Percentiles rank a stretch among this genome's conserved stretches.
These are phyloP conservation scores for Aspergillus diversus DNA, from an alignment of 495 filamentous ascomycete species.

Conservation along the genomic window DNA sequence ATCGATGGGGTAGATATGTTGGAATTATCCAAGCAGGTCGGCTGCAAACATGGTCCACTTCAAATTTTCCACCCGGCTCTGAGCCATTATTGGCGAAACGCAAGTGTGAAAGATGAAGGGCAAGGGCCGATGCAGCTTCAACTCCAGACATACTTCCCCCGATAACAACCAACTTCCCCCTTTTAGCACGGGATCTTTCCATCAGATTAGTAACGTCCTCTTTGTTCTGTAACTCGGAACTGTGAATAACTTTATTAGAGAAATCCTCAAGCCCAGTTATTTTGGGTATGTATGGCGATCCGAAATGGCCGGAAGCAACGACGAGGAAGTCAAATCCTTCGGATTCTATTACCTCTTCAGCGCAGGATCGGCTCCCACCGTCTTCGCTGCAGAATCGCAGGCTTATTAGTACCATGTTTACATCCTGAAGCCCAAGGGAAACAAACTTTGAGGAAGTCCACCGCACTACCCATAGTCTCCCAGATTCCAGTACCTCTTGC, in stretches of 20 bases:
- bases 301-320: constrained; percentile 78
- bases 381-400: no score
- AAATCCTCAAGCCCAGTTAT: constrained; percentile 40
- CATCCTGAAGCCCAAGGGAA: constrained; percentile 5
- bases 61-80: constrained; percentile 37
- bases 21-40: constrained; percentile 76
- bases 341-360: constrained; percentile 14
- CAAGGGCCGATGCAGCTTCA: constrained; percentile 74
- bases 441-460: constrained; percentile 40
- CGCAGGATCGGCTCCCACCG: constrained; percentile 12
- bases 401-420: background rate
- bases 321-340: constrained; percentile 72
- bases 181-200: constrained; percentile 19
- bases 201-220: constrained; percentile 27
- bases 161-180: constrained; percentile 72
- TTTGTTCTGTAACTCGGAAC: constrained; percentile 50
- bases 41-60: constrained; percentile 69
- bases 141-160: constrained; percentile 85
- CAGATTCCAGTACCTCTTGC: constrained; percentile 19
- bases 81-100: constrained; percentile 46
- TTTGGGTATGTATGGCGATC: constrained; percentile 58
- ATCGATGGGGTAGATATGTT: constrained; percentile 56
- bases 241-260: constrained; percentile 57
- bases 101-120: constrained; percentile 66
- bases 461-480: constrained; percentile 56